Base-by-base conservation (phyloP, 179 eudicot genomes). In the Sideroxylon spinosum region DNA sequence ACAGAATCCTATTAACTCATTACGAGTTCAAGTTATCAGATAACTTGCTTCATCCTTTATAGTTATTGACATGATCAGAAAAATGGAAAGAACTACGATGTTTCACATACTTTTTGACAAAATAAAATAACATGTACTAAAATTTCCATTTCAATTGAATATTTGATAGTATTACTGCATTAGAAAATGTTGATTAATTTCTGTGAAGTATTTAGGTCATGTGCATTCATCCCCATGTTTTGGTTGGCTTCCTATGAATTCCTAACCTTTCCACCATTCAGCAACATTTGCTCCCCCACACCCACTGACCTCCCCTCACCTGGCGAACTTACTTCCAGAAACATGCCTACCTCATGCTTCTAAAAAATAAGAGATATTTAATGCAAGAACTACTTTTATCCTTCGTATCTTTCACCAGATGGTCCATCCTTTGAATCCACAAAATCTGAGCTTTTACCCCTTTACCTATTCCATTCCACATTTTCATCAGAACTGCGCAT, bases 321-420 rank as follows among this genome's bases (percentile, higher is more conserved):
- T 13, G 14, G 76, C 6, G 28, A 74, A 74, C 67, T 65, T 74
- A 37, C 49, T 59, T 74, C 76, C 11, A 20, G n/a, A 59, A 60
- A 29, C 67, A 59, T n/a, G 49, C 23, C 29, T 59, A 12, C 10
- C 4, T 5, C 64, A 29, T 59, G 67, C 77, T 20, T 74, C 29
- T 10, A 32, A n/a, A 26, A n/a, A n/a, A 25, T 29, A 12, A 32
- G 25, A 8, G 48, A 16, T 20, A 3, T 57, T 60, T 52, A 74
- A 10, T 73, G 26, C 14, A 52, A 52, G 55, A 59, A 60, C 77
- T 6, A 22, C 7, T 73, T 49, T 1, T n/a, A 48, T 11, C 17
- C 63, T 32, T 73, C 19, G n/a, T 20, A 7, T 9, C 44, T 7
- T 60, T 53, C 13, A 22, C 37, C 37, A 61, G n/a, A 16, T 20